Conservation (phyloP, 1,139 yeast genomes). For the Pneumocystis oryctolagi region DNA sequence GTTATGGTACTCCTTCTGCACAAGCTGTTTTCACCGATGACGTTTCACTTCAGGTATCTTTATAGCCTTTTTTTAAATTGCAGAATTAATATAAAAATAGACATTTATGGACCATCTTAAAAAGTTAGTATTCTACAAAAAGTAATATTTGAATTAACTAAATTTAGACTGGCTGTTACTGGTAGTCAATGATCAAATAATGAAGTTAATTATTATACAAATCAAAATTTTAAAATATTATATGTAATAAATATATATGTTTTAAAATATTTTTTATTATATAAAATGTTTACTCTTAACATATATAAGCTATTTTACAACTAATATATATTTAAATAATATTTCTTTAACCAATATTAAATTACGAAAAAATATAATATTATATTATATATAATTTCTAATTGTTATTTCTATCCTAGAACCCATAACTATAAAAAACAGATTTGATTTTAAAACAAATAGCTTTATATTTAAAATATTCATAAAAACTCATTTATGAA, state of each 20-base stretch:
- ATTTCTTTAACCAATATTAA: neutral
- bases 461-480: neutral
- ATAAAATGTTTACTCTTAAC: neutral
- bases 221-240: neutral
- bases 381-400: neutral
- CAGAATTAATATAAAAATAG: slow-evolving; percentile 11
- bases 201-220: neutral
- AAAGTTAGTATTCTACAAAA: slow-evolving; percentile 8
- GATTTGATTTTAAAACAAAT: neutral
- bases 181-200: neutral
- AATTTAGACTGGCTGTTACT: neutral
- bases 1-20: slow-evolving; percentile 38
- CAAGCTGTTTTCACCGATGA: slow-evolving; percentile 85
- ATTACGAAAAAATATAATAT: neutral
- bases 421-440: neutral
- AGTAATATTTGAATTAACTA: neutral
- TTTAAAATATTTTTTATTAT: neutral
- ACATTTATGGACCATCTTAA: slow-evolving; percentile 73
- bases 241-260: neutral
- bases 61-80: slow-evolving; percentile 47
- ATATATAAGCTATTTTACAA: neutral
- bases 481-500: neutral
- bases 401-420: neutral
- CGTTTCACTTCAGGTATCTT: slow-evolving; percentile 79
- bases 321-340: neutral